Evolutionary conservation across 169 alveolate genomes (phyloP).

Genomic region (Eimeria tenella): DNA sequence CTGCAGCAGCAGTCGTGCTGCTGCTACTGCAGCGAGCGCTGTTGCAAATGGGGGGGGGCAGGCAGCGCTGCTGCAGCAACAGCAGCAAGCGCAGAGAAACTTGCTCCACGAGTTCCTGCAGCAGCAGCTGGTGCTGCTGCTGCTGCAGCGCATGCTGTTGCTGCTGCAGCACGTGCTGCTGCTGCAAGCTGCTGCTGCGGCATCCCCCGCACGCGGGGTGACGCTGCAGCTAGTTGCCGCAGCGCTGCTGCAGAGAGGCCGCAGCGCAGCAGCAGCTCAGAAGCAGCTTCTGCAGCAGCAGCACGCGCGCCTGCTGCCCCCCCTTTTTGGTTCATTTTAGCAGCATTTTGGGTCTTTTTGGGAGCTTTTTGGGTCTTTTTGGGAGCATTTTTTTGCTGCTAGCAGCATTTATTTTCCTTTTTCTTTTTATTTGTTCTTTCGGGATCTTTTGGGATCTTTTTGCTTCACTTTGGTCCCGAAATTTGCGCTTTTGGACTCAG

Average conservation of each 20-base stretch:
- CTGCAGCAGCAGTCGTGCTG: background rate
- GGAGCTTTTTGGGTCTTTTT: background rate
- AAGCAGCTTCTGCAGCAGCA: no score
- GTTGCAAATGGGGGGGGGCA: background rate
- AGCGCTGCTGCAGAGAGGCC: background rate
- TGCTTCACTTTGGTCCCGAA: background rate
- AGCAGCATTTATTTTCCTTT: background rate
- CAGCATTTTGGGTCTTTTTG: background rate
- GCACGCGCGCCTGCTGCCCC: no score
- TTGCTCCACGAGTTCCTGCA: background rate
- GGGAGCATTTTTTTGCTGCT: background rate
- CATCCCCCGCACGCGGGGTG: background rate
- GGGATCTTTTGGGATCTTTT: background rate
- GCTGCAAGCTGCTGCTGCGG: slow-evolving; percentile 27
- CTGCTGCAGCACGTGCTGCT: background rate
- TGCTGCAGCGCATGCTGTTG: slow-evolving; percentile 20
- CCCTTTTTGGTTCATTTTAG: background rate
- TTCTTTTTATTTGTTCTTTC: background rate
- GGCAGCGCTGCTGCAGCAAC: background rate
- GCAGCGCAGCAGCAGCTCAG: background rate
- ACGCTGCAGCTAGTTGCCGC: no score
- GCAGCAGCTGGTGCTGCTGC: slow-evolving; percentile 29
- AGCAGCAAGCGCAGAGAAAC: background rate
- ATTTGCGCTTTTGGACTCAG: background rate
- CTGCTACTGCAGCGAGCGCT: background rate